Evolutionary conservation across 495 filamentous ascomycete genomes (phyloP), one percentile per base, ranked within the genome.

Genomic region (Chlorociboria aeruginascens): DNA sequence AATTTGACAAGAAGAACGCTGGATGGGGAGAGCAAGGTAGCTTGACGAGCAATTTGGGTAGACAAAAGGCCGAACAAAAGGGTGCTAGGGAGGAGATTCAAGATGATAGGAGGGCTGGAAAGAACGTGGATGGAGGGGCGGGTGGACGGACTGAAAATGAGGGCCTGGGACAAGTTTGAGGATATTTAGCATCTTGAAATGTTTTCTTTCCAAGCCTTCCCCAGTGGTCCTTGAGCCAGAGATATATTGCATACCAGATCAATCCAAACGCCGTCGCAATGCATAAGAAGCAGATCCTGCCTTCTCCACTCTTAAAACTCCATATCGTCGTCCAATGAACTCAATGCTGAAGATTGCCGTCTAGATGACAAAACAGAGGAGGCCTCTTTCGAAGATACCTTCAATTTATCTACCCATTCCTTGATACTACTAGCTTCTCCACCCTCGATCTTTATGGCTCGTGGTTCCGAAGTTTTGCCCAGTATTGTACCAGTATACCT

Each of bases 401-500:
- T 60, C 33, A 66, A 60, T 41, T 45, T 50, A 30, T 57, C 52
- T 31, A 33, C 61, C 87, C 87, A 95, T 41, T 81, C 78, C 3
- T 69, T 66, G 28, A 93, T 71, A 54, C 72, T 84, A 30, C 74
- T 77, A 14, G 69, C 73, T 12, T 72, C 64, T 29, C 84, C 82
- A 29, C 87, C 86, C 55, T 92, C 86, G 32, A 90, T 77, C 38
- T 71, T 63, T 17, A 89, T 59, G 2, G 76, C 71, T 54, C 77
- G 76, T 33, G 82, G 79, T 47, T 89, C 83, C 25, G 70, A 74
- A 39, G 64, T 63, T 52, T 78, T 79, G 3, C 89, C 89, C 9
- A 96, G 63, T 0, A 87, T 70, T 4, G 89, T 93, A 3, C 86
- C 86, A 31, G 79, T 72, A 62, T 81, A 94, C 51, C 88, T 76